A percentile compares a stretch with the other conserved stretches of the same genome.
These are phyloP conservation scores for Vitis vinifera DNA, from an alignment of 164 flowering plant genomes.

Conservation along the genomic window DNA sequence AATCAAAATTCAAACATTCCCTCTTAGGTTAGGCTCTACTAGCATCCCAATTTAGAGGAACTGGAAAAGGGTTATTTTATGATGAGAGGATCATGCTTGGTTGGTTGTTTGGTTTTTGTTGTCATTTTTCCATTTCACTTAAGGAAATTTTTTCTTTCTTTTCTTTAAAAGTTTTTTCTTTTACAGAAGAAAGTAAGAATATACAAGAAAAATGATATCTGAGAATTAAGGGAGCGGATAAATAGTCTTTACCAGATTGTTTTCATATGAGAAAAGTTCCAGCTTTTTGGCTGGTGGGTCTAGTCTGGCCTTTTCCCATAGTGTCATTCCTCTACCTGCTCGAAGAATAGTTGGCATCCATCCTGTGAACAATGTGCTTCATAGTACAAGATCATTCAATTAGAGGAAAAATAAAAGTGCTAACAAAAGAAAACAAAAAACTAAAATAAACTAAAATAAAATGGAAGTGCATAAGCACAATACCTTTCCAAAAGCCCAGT, in stretches of 20 bases:
- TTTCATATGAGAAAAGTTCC: constrained; percentile 76
- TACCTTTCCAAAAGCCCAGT: constrained; percentile 73
- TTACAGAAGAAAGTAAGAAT: not conserved
- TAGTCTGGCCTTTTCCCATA: constrained; percentile 54
- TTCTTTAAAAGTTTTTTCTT: no score
- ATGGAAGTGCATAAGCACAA: not conserved
- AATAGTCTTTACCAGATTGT: constrained; percentile 50
- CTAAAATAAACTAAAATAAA: not conserved
- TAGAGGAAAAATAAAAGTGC: not conserved
- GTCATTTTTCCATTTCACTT: not conserved
- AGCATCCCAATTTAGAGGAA: not conserved
- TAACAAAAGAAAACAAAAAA: not conserved
- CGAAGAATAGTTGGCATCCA: constrained; percentile 84
- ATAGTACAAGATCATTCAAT: constrained; percentile 6
- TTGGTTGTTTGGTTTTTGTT: not conserved
- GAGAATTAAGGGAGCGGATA: not conserved
- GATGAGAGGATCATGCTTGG: not conserved
- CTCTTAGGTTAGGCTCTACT: not conserved
- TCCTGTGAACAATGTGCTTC: constrained; percentile 74
- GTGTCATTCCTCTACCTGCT: constrained; percentile 79
- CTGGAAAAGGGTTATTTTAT: not conserved
- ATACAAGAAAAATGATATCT: not conserved
- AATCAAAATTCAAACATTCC: no score
- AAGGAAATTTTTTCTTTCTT: not conserved
- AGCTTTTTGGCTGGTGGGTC: constrained; percentile 54